Evolutionary conservation across 2,329 filamentous ascomycete species (phyloP).

Genomic region (Fusarium kyushuense): DNA sequence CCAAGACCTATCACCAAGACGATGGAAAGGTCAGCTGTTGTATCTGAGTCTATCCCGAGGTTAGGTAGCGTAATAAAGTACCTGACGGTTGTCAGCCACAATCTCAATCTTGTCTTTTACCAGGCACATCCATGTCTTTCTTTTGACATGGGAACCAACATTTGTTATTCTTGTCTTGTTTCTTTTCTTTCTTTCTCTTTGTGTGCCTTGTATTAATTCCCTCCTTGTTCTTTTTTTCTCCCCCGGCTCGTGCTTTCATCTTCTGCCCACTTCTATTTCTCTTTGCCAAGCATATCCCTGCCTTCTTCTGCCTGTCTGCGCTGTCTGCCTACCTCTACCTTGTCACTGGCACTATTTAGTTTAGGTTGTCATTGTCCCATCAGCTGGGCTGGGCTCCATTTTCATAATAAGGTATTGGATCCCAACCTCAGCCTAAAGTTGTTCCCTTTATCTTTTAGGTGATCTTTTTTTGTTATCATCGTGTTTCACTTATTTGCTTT

Average conservation of each 20-base stretch:
- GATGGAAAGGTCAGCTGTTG: slow-evolving; percentile 33
- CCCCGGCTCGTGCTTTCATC: slow-evolving; percentile 15
- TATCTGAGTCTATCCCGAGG: background rate
- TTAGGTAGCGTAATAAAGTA: background rate
- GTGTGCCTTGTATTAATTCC: slow-evolving; percentile 19
- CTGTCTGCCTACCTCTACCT: slow-evolving; percentile 24
- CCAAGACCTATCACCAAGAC: background rate
- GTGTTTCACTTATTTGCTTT: slow-evolving; percentile 4
- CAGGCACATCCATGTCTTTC: slow-evolving; percentile 39
- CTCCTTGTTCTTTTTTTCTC: slow-evolving; percentile 8
- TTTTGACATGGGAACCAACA: slow-evolving; percentile 15
- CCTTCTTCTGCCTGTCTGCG: background rate
- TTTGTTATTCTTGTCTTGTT: slow-evolving; percentile 9
- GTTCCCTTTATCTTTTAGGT: slow-evolving; percentile 14
- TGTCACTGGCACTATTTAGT: slow-evolving; percentile 7
- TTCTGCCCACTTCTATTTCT: slow-evolving; percentile 36
- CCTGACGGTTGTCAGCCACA: slow-evolving; percentile 26
- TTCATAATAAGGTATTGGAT: slow-evolving; percentile 28
- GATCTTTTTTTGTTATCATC: slow-evolving; percentile 23
- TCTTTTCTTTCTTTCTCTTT: slow-evolving; percentile 14
- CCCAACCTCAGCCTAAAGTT: slow-evolving; percentile 22
- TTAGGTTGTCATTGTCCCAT: slow-evolving; percentile 37
- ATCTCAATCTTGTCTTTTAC: slow-evolving; percentile 22
- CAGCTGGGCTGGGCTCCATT: slow-evolving; percentile 39
- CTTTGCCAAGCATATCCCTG: slow-evolving; percentile 23